A percentile compares a stretch with the other conserved stretches of the same genome.
phyloP scores from a whole-genome alignment of 192 early-diverging fungal species.

The Backusella mclennaniae region DNA sequence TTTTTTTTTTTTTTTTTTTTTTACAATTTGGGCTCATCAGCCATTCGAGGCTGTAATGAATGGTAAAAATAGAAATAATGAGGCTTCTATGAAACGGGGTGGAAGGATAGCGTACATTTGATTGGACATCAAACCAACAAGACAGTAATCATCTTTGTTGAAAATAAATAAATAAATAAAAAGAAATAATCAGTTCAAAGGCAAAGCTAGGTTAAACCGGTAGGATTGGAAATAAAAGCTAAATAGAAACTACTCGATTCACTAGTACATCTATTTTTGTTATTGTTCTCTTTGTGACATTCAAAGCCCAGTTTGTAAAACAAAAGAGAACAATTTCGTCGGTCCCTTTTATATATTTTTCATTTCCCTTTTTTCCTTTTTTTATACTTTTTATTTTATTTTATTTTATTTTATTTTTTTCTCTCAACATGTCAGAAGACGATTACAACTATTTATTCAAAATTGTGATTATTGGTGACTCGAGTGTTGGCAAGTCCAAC shows the following conservation, averaged over 20 bases:
- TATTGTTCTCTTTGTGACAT: not conserved
- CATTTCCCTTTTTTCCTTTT: not conserved
- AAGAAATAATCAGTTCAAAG: too few relatives aligned
- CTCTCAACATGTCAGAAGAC: conserved; percentile 42
- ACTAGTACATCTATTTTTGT: not conserved
- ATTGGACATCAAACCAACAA: not conserved
- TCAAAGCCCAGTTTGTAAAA: not conserved
- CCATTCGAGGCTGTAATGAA: conserved; percentile 17
- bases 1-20: too few relatives aligned
- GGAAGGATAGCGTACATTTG: not conserved
- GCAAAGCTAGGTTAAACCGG: not conserved
- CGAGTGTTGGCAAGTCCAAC: conserved; percentile 83
- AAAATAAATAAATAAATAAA: not conserved
- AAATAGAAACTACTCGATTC: not conserved
- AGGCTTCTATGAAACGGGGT: not conserved
- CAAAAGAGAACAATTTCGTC: not conserved
- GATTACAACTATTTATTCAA: conserved; percentile 74
- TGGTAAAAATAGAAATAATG: not conserved
- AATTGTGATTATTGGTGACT: conserved; percentile 73
- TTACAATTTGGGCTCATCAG: not conserved
- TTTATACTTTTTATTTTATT: conserved; percentile 22
- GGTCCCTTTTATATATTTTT: not conserved
- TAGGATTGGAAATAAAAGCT: not conserved
- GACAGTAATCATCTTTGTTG: not conserved
- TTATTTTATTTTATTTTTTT: not conserved